A percentile compares a stretch with the other conserved stretches of the same genome.
These are phyloP conservation scores for Candida glaebosa DNA, from an alignment of 805 yeast genomes.

Conservation along the genomic window DNA sequence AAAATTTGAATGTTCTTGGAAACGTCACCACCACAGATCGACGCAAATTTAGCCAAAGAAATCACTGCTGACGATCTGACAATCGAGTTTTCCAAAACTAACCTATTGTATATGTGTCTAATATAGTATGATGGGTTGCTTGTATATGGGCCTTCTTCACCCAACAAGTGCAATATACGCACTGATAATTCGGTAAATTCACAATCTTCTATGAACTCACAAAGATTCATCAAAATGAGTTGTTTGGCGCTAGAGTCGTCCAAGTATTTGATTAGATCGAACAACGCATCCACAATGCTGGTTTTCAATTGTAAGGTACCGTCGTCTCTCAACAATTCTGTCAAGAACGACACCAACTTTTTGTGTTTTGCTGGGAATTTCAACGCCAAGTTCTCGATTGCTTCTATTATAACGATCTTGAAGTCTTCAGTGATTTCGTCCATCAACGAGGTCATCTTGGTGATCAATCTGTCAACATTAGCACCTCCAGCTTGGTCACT, in stretches of 20 bases:
- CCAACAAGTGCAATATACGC: conserved; percentile 86
- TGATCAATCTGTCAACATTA: conserved; percentile 79
- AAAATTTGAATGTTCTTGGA: conserved; percentile 68
- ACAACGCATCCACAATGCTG: conserved; percentile 85
- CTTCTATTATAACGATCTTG: conserved; percentile 91
- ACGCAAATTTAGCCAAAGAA: conserved; percentile 86
- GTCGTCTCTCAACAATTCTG: conserved; percentile 83
- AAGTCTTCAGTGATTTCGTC: conserved; percentile 95
- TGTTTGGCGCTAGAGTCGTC: conserved; percentile 72
- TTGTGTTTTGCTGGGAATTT: conserved; percentile 91
- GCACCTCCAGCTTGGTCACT: conserved; percentile 42
- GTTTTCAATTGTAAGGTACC: conserved; percentile 86
- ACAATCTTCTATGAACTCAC: conserved; percentile 98
- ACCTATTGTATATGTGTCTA: conserved; percentile 94
- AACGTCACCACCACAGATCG: conserved; percentile 66
- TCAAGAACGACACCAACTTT: conserved; percentile 74
- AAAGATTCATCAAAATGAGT: conserved; percentile 77
- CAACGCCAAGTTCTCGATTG: conserved; percentile 84
- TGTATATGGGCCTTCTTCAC: conserved; percentile 91
- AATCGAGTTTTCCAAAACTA: conserved; percentile 91
- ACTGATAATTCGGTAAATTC: conserved; percentile 92
- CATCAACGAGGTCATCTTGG: conserved; percentile 83
- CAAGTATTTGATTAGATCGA: conserved; percentile 83
- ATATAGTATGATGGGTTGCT: conserved; percentile 84
- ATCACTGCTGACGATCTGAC: conserved; percentile 95